A percentile compares a stretch with the other conserved stretches of the same genome.
Evolutionary conservation across 306 rosid species (phyloP).

Genomic region (Corylus avellana): DNA sequence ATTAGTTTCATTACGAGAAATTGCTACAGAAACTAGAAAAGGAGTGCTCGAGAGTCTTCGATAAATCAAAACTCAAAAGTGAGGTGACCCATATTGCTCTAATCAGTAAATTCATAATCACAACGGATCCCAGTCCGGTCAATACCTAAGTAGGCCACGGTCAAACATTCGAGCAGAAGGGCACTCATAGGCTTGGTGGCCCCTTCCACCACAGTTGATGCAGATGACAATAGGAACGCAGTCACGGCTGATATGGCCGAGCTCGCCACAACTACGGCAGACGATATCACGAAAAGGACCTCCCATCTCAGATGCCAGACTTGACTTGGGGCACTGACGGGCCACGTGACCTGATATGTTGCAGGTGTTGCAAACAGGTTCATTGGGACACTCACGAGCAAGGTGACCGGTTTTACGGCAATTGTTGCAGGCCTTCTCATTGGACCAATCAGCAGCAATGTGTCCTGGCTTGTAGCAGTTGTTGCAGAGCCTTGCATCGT

Average conservation of each 20-base stretch:
- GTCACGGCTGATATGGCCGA: slow-evolving; percentile 23
- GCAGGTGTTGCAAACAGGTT: slow-evolving; percentile 29
- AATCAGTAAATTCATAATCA: neutral
- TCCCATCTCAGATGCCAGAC: neutral
- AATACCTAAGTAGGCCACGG: slow-evolving; percentile 1
- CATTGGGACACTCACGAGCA: slow-evolving; percentile 27
- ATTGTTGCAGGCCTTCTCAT: slow-evolving; percentile 27
- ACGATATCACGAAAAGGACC: slow-evolving; percentile 6
- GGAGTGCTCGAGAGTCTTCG: neutral
- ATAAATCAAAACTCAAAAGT: neutral
- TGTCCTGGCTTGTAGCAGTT: slow-evolving; percentile 34
- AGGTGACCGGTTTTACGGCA: slow-evolving; percentile 27
- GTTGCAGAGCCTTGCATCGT: slow-evolving; percentile 24
- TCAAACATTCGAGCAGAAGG: slow-evolving; percentile 15
- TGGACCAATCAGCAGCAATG: slow-evolving; percentile 26
- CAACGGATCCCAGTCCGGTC: neutral
- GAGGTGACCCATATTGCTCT: neutral
- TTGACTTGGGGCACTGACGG: slow-evolving; percentile 18
- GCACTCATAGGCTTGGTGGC: slow-evolving; percentile 26
- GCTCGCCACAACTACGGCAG: slow-evolving; percentile 16
- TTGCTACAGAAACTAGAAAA: neutral
- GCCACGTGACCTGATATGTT: slow-evolving; percentile 33
- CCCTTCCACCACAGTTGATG: slow-evolving; percentile 29
- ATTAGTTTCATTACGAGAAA: neutral
- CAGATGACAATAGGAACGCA: slow-evolving; percentile 21